phyloP scores from a whole-genome alignment of 108 stramenopile genomes.

The Discostella stelligeroides region DNA sequence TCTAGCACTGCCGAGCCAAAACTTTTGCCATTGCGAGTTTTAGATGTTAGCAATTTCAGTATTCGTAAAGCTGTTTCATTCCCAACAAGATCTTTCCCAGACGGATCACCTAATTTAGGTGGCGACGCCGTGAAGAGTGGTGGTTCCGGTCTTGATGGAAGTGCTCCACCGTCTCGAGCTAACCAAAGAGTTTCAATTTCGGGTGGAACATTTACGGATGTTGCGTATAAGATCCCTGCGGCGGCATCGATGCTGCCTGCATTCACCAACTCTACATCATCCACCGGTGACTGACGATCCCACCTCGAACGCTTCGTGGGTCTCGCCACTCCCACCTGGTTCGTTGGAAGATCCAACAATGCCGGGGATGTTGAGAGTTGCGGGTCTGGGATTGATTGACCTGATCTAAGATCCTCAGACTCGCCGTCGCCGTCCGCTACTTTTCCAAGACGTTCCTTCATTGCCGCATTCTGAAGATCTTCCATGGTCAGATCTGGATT shows the following conservation, averaged over 20 bases:
- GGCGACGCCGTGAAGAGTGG: conserved; percentile 76
- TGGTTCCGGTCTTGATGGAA: conserved; percentile 65
- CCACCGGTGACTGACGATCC: conserved; percentile 29
- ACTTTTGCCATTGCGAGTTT: conserved; percentile 48
- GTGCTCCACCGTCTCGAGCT: conserved; percentile 74
- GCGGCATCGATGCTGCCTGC: conserved; percentile 64
- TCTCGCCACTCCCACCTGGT: conserved; percentile 26
- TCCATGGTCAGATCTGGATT: conserved; percentile 71
- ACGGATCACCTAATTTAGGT: conserved; percentile 83
- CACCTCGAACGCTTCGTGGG: conserved; percentile 61
- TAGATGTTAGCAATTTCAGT: conserved; percentile 53
- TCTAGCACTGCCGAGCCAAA: conserved; percentile 65
- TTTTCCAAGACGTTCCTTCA: conserved; percentile 52
- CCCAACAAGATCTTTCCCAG: conserved; percentile 82
- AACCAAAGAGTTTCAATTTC: conserved; percentile 84
- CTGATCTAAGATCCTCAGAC: background rate
- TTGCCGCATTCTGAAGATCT: conserved; percentile 65
- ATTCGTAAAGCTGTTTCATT: conserved; percentile 65
- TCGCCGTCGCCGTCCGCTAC: background rate
- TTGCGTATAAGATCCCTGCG: conserved; percentile 47
- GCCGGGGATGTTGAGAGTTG: conserved; percentile 2
- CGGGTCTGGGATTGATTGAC: background rate
- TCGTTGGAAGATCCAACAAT: conserved; percentile 2
- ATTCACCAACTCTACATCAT: conserved; percentile 59
- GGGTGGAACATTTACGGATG: conserved; percentile 66